A percentile compares a stretch with the other conserved stretches of the same genome.
Conservation (phyloP, 2,329 filamentous ascomycete species). For the Pyrenophora graminea region DNA sequence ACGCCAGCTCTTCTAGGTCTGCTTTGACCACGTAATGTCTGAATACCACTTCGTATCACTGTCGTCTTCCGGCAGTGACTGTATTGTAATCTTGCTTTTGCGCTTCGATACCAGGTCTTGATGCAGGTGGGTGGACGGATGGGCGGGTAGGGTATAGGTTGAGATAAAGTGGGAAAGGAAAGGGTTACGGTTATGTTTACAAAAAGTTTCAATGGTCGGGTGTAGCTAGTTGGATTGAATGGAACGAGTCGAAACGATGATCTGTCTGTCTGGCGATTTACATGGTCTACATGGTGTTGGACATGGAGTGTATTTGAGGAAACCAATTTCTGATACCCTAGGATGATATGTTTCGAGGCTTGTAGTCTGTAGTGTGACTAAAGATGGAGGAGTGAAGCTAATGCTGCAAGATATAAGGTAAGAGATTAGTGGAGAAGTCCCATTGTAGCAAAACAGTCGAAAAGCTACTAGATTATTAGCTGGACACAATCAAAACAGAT, state of each 20-base stretch:
- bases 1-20: conserved; percentile 34
- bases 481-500: too few relatives aligned
- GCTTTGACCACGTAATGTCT: conserved; percentile 42
- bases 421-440: too few relatives aligned
- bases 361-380: too few relatives aligned
- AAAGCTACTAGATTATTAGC: too few relatives aligned
- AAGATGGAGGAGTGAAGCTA: too few relatives aligned
- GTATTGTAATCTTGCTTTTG: conserved; percentile 34
- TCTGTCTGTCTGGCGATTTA: not conserved
- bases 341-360: too few relatives aligned
- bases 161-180: conserved; percentile 1
- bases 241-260: conserved; percentile 9
- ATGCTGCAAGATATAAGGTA: too few relatives aligned
- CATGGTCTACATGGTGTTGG: not conserved
- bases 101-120: conserved; percentile 29
- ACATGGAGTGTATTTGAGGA: too few relatives aligned
- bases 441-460: too few relatives aligned
- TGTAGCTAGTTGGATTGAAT: not conserved
- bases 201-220: conserved; percentile 18
- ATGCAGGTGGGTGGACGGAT: conserved; percentile 8
- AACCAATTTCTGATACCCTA: too few relatives aligned
- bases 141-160: conserved; percentile 1
- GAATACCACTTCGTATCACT: conserved; percentile 31
- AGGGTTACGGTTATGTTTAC: conserved; percentile 15
- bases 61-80: conserved; percentile 12